Evolutionary conservation across 139 green algal genomes (phyloP).

Genomic region (Closterium sp.): DNA sequence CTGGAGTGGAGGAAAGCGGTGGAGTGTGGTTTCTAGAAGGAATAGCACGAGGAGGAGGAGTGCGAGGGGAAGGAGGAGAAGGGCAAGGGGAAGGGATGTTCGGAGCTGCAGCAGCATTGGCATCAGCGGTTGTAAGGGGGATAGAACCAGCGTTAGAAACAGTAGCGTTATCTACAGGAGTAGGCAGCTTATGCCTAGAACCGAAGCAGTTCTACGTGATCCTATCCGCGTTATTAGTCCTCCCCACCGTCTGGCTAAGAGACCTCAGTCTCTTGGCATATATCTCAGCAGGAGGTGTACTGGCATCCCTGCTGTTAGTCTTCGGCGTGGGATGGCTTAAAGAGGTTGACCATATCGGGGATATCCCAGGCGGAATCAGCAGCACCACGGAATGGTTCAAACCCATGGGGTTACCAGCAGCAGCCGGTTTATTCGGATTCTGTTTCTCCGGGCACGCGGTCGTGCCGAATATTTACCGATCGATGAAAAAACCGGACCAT

Average conservation of each 20-base stretch:
- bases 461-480: constrained; percentile 44
- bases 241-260: constrained; percentile 38
- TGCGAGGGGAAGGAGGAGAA: background rate
- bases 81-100: background rate
- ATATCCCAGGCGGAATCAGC: constrained; percentile 6
- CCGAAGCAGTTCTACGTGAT: constrained; percentile 26
- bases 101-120: background rate
- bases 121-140: background rate
- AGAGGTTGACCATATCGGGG: constrained; percentile 20
- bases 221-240: constrained; percentile 19
- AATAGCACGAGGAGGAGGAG: background rate
- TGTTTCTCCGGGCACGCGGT: constrained; percentile 50
- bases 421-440: constrained; percentile 36
- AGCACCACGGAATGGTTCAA: background rate
- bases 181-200: background rate
- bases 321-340: constrained; percentile 36
- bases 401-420: constrained; percentile 13
- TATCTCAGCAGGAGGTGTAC: constrained; percentile 32
- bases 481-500: constrained; percentile 34
- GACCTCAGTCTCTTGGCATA: constrained; percentile 32
- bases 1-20: background rate
- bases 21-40: background rate
- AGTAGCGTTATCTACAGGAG: background rate
- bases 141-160: background rate
- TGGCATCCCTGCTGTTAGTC: constrained; percentile 18